Percentiles rank a stretch among this genome's conserved stretches.
These are phyloP conservation scores for Linum tenue DNA, from an alignment of 345 rosid species.

Conservation along the genomic window DNA sequence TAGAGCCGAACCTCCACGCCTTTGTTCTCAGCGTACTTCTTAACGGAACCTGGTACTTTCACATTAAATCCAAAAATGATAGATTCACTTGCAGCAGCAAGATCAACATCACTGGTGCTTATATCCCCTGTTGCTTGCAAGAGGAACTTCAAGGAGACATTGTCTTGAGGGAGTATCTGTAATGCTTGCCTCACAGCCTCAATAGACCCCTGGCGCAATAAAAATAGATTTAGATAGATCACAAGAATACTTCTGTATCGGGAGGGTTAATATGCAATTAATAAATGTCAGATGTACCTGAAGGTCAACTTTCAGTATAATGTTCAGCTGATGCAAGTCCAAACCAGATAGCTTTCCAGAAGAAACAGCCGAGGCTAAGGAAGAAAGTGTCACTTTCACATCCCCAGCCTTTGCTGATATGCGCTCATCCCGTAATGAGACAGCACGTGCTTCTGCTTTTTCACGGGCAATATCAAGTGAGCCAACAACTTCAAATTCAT, in stretches of 20 bases:
- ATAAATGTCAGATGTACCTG: slow-evolving; percentile 45
- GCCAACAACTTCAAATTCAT: slow-evolving; percentile 77
- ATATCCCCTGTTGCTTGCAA: slow-evolving; percentile 89
- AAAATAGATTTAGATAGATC: slow-evolving; percentile 9
- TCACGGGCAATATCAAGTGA: slow-evolving; percentile 86
- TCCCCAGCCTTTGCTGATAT: slow-evolving; percentile 92
- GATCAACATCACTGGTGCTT: slow-evolving; percentile 83
- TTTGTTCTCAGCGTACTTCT: slow-evolving; percentile 72
- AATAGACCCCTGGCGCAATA: slow-evolving; percentile 70
- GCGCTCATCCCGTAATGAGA: slow-evolving; percentile 60
- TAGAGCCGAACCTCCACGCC: slow-evolving; percentile 91
- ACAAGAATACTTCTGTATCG: neutral
- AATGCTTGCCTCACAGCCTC: slow-evolving; percentile 94
- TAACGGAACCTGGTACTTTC: slow-evolving; percentile 65
- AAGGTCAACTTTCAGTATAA: slow-evolving; percentile 85
- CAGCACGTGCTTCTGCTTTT: slow-evolving; percentile 68
- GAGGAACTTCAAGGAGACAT: slow-evolving; percentile 81
- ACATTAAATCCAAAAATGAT: slow-evolving; percentile 84
- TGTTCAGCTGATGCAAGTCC: slow-evolving; percentile 91
- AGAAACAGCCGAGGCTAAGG: slow-evolving; percentile 86
- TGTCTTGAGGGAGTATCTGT: slow-evolving; percentile 83
- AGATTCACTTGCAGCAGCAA: slow-evolving; percentile 83
- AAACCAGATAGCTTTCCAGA: slow-evolving; percentile 73
- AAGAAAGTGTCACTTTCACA: slow-evolving; percentile 92
- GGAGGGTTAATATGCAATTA: neutral